Base-by-base conservation (phyloP, 768 basidiomycete genomes). In the Omphalotus guepiniiformis region DNA sequence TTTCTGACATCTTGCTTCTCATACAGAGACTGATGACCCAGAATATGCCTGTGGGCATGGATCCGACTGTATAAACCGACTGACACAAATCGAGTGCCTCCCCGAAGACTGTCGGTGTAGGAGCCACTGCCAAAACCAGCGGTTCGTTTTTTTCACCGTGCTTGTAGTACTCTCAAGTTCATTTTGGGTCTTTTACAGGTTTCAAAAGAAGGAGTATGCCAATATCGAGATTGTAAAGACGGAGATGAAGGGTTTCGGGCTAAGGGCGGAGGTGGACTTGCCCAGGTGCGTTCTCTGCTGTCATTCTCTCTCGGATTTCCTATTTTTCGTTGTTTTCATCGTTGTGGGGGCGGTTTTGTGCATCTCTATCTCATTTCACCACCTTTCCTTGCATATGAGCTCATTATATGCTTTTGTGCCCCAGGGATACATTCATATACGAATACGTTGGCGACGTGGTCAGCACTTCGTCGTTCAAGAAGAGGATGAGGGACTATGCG, bases 361-460 rank as follows among this genome's bases (percentile, higher is more conserved):
- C n/a, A n/a, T n/a, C n/a, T n/a, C n/a, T n/a, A n/a, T n/a, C n/a
- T n/a, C n/a, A 27, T 29, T 41, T 11, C 25, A 29, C 48, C 23
- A 15, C 11, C 26, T 16, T 19, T 45, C 19, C 19, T 23, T 12
- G 22, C 22, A 12, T 15, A 19, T 4, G 28, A 8, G 22, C 19
- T 29, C 6, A 13, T 29, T 49, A n/a, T n/a, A 12, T 36, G 28
- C 27, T 39, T 44, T 16, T 3, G 11, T 38, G 7, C 37, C 36
- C 11, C 63, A 97, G 94, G 56, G 94, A 97, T 61, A 55, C 78
- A 0, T 93, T 99, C 67, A 88, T 99, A 47, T 98, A 97, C 62
- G 96, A 99, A 65, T 98, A 99, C 61, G 83, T 98, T 27, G 96
- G 96, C 26, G 96, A 99, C 53, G 93, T 99, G 18, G 89, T 99